Conservation (phyloP, 257 asterid species). For the Cordia subcordata region DNA sequence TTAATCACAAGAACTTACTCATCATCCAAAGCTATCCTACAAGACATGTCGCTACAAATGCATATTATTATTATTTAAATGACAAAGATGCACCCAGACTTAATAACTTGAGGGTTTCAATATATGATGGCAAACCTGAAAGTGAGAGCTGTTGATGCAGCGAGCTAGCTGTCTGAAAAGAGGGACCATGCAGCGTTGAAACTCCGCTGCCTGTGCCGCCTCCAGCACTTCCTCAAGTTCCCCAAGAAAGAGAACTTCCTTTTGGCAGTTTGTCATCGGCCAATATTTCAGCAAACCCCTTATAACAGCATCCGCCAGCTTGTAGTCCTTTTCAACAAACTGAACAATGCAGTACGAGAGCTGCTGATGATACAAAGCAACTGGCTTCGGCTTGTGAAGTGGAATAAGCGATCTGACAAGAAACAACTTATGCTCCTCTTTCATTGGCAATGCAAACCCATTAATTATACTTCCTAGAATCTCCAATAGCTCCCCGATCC, state of each 20-base stretch:
- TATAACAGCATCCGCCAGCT: constrained; percentile 61
- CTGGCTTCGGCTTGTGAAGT: constrained; percentile 70
- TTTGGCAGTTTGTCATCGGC: constrained; percentile 71
- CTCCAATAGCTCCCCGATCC: constrained; percentile 85
- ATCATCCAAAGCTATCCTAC: not conserved
- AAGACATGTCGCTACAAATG: not conserved
- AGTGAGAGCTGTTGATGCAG: constrained; percentile 68
- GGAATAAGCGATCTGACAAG: constrained; percentile 79
- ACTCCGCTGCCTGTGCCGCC: constrained; percentile 58
- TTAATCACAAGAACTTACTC: not conserved
- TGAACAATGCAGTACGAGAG: constrained; percentile 61
- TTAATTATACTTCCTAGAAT: constrained; percentile 83
- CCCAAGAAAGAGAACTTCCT: constrained; percentile 78
- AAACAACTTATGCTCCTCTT: constrained; percentile 91
- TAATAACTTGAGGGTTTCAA: not conserved
- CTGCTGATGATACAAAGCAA: constrained; percentile 68
- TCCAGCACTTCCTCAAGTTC: constrained; percentile 84
- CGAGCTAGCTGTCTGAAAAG: constrained; percentile 71
- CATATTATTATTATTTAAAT: not conserved
- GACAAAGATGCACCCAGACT: not conserved
- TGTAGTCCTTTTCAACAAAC: constrained; percentile 78
- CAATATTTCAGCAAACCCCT: constrained; percentile 81
- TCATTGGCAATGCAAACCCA: constrained; percentile 92
- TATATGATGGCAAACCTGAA: constrained; percentile 49
- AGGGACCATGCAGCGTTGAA: constrained; percentile 73